phyloP scores from a whole-genome alignment of 495 filamentous ascomycete genomes.

The Penicillium chermesinum region DNA sequence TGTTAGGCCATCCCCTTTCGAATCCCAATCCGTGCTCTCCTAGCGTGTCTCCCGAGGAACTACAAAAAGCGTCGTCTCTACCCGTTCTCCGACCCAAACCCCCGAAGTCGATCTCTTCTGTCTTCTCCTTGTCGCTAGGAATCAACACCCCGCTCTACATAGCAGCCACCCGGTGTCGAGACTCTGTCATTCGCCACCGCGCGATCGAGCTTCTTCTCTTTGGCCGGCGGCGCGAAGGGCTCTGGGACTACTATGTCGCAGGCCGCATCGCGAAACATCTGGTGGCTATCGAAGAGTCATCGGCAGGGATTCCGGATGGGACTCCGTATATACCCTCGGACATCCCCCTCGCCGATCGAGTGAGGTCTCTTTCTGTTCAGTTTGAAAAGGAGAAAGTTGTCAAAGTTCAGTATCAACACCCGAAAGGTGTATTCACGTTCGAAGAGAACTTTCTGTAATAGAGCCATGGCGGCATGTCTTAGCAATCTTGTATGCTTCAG shows the following conservation, averaged over 20 bases:
- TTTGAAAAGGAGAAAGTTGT: background rate
- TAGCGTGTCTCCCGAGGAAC: background rate
- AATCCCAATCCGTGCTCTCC: background rate
- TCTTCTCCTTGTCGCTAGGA: slow-evolving; percentile 16
- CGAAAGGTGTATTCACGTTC: background rate
- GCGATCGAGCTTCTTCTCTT: slow-evolving; percentile 13
- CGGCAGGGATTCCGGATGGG: slow-evolving; percentile 7
- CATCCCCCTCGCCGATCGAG: slow-evolving; percentile 7
- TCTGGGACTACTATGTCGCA: slow-evolving; percentile 55
- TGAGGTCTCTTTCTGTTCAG: slow-evolving; percentile 8
- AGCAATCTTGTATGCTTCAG: too few species aligned
- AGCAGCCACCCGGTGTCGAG: slow-evolving; percentile 17
- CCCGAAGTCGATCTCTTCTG: slow-evolving; percentile 2
- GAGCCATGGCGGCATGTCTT: background rate
- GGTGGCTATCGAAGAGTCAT: slow-evolving; percentile 48
- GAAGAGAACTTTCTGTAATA: background rate
- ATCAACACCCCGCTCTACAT: slow-evolving; percentile 21
- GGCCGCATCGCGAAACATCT: slow-evolving; percentile 48
- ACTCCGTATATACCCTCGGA: slow-evolving; percentile 7
- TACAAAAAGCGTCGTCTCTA: background rate
- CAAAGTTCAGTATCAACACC: background rate
- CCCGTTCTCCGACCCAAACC: slow-evolving; percentile 10
- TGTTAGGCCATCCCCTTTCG: slow-evolving; percentile 15
- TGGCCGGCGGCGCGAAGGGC: slow-evolving; percentile 42
- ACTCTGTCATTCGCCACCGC: slow-evolving; percentile 12